Conservation (phyloP, 2,329 filamentous ascomycete genomes). For the Hymenoscyphus repandus region DNA sequence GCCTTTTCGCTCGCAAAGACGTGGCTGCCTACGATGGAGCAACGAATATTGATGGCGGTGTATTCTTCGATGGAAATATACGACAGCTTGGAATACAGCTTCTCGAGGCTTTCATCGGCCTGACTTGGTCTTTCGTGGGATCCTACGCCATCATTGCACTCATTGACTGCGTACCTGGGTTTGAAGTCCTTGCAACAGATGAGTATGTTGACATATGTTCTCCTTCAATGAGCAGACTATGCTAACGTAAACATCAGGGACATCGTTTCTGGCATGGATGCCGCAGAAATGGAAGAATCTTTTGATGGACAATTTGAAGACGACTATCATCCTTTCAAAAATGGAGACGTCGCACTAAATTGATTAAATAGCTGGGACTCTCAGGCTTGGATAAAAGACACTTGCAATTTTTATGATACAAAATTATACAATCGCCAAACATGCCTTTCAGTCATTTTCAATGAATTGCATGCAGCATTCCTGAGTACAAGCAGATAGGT, state of each 20-base stretch:
- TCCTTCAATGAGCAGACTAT: neutral
- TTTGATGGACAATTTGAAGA: constrained; percentile 24
- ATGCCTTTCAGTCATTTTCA: too few relatives aligned
- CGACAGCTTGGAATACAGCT: constrained; percentile 45
- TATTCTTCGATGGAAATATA: constrained; percentile 48
- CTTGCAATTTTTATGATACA: too few relatives aligned
- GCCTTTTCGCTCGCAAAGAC: constrained; percentile 44
- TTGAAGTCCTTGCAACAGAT: constrained; percentile 46
- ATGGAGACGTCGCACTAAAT: neutral
- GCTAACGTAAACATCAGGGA: constrained; percentile 31
- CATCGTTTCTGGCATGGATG: constrained; percentile 43
- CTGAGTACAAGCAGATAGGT: too few relatives aligned
- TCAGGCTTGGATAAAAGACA: too few relatives aligned
- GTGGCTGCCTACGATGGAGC: constrained; percentile 45
- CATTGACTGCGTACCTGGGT: constrained; percentile 47
- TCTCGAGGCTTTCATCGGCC: constrained; percentile 45
- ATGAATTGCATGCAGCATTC: too few relatives aligned
- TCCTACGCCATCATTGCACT: constrained; percentile 44
- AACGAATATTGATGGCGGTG: constrained; percentile 43
- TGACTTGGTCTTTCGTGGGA: constrained; percentile 44
- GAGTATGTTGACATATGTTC: constrained; percentile 36
- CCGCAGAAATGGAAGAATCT: constrained; percentile 46
- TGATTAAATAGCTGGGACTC: neutral
- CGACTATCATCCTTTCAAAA: constrained; percentile 14
- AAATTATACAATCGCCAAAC: too few relatives aligned